A percentile compares a stretch with the other conserved stretches of the same genome.
phyloP scores from a whole-genome alignment of 257 asterid species.

The Agastache rugosa region DNA sequence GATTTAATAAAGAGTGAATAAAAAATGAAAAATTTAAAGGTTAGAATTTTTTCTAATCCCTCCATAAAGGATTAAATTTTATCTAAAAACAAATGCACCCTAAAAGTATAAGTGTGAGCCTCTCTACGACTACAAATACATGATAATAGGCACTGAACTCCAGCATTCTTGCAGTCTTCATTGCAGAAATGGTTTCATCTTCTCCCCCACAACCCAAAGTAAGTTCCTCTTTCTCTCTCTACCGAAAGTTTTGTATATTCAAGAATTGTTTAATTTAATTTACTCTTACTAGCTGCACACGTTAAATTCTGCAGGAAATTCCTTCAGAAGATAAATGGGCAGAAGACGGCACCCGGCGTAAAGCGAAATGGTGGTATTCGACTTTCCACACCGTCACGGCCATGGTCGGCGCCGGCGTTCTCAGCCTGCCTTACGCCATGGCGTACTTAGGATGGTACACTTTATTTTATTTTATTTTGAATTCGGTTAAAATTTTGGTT shows the following conservation, averaged over 20 bases:
- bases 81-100: too few relatives aligned
- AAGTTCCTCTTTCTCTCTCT: neutral
- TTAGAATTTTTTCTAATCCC: too few relatives aligned
- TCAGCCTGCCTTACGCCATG: conserved; percentile 76
- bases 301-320: conserved; percentile 51
- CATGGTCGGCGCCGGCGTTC: conserved; percentile 82
- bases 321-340: conserved; percentile 50
- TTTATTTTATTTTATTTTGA: neutral
- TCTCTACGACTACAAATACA: conserved; percentile 41
- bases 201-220: conserved; percentile 70
- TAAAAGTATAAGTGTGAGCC: conserved; percentile 32
- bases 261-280: conserved; percentile 2
- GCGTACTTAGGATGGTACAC: conserved; percentile 80
- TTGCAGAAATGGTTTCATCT: conserved; percentile 52
- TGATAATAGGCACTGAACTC: conserved; percentile 42
- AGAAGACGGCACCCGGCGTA: conserved; percentile 49
- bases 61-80: too few relatives aligned
- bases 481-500: too few relatives aligned
- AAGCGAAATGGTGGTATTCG: conserved; percentile 79
- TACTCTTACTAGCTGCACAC: neutral
- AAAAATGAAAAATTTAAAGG: too few relatives aligned
- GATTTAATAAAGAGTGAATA: too few relatives aligned
- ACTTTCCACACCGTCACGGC: conserved; percentile 77
- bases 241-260: neutral
- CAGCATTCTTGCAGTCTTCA: conserved; percentile 44